These are phyloP conservation scores for Pyronema domesticum DNA, from an alignment of 495 filamentous ascomycete genomes.

Conservation along the genomic window DNA sequence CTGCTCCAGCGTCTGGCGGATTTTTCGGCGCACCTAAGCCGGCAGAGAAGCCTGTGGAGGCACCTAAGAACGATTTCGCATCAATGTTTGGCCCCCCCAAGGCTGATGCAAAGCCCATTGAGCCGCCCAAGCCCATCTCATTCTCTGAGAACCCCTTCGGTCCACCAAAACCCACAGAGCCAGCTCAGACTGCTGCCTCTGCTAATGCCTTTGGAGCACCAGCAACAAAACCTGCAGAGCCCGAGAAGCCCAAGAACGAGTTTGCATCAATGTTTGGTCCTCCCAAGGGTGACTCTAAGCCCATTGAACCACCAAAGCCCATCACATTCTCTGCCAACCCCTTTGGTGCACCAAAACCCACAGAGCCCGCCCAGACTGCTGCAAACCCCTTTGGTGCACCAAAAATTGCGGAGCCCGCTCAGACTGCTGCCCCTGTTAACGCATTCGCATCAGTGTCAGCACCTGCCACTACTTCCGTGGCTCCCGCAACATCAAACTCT, in stretches of 20 bases:
- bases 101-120: background rate
- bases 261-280: background rate
- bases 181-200: too few species aligned
- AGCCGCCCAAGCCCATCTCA: background rate
- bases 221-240: too few species aligned
- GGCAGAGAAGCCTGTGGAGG: slow-evolving; percentile 4
- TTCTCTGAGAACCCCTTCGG: background rate
- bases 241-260: background rate
- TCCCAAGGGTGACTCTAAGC: background rate
- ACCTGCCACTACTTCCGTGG: background rate
- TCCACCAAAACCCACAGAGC: background rate
- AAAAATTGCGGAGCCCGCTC: background rate
- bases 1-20: background rate
- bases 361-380: background rate
- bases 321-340: background rate
- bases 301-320: background rate
- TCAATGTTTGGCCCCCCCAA: slow-evolving; percentile 2
- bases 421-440: background rate
- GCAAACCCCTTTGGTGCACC: background rate
- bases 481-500: background rate
- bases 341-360: background rate
- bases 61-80: background rate
- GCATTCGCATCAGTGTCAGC: background rate
- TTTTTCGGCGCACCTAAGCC: slow-evolving; percentile 5
- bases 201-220: too few species aligned